Base-by-base conservation (phyloP, 441 rosid genomes). In the Pelargonium fulgidum region DNA sequence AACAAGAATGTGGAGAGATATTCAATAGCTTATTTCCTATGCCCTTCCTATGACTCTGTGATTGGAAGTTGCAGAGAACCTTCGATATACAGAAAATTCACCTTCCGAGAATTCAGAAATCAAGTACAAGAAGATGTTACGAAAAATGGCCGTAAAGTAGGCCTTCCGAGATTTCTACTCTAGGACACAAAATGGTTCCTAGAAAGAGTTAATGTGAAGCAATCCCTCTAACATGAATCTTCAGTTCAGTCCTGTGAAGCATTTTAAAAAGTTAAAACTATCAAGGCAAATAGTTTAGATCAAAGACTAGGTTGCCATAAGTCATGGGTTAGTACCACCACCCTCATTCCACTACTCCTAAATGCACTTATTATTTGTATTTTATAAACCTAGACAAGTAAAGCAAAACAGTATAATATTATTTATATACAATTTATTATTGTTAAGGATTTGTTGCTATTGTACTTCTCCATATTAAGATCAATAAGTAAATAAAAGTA, bases 81-180 rank as follows among this genome's bases (percentile, higher is more conserved):
- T 48, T 76, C 87, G 0, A 62, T 78, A 0, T 81, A 79, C 56
- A 83, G 82, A 68, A 62, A 85, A 16, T 88, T 88, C 78, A 86
- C 87, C 9, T 88, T 86, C 24, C 76, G 81, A 20, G 90, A 88
- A 41, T 88, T 79, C 67, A 82, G 90, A 67, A 74, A 73, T 3
- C 86, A 85, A 73, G 82, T 88, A 61, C 90, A 78, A 62, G 87
- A 83, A 74, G 90, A 88, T 52, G 89, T 86, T 56, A 83, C 79
- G 74, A 78, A 68, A 65, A 74, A 36, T 33, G 93, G 90, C 7
- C 83, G 73, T 16, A 88, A 88, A 73, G 78, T 86, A 14, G 93
- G 90, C 20, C 93, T 88, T 62, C 83, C 86, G 45, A 81, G 84
- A 68, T 85, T 87, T 75, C 73, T 75, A 50, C 66, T 74, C 11